A percentile compares a stretch with the other conserved stretches of the same genome.
phyloP scores from a whole-genome alignment of 2,329 filamentous ascomycete species.

The Apiospora sp. region DNA sequence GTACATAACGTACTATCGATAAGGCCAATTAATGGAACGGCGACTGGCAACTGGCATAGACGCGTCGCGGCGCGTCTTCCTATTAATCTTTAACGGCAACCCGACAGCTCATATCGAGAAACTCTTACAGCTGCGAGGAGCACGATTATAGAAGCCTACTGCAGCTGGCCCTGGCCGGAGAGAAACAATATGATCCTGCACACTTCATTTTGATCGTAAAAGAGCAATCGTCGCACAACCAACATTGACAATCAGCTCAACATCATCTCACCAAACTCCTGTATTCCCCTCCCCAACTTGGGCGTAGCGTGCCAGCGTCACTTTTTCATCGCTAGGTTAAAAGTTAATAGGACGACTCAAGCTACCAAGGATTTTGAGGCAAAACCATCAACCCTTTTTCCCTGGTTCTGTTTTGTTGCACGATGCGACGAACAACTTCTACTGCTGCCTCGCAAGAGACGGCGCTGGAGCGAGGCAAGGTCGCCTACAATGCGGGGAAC shows the following conservation, averaged over 20 bases:
- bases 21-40: not conserved
- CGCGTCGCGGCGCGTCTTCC: conserved; percentile 14
- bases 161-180: not conserved
- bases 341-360: not conserved
- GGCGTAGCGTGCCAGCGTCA: not conserved
- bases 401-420: not conserved
- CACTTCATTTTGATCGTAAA: not conserved
- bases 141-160: not conserved
- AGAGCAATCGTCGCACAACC: not conserved
- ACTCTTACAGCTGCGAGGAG: not conserved
- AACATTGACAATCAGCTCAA: not conserved
- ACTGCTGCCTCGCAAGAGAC: not conserved
- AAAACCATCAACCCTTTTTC: no score
- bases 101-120: not conserved
- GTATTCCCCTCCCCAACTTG: not conserved
- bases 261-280: not conserved
- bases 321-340: not conserved
- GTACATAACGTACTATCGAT: not conserved
- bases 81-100: not conserved
- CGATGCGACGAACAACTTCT: not conserved
- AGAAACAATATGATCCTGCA: not conserved
- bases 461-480: conserved; percentile 17
- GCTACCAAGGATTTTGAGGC: not conserved
- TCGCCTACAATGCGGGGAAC: conserved; percentile 8
- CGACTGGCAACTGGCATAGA: not conserved